Evolutionary conservation across 768 basidiomycete genomes (phyloP), one percentile per base, ranked within the genome.

Genomic region (Fibroporia radiculosa): DNA sequence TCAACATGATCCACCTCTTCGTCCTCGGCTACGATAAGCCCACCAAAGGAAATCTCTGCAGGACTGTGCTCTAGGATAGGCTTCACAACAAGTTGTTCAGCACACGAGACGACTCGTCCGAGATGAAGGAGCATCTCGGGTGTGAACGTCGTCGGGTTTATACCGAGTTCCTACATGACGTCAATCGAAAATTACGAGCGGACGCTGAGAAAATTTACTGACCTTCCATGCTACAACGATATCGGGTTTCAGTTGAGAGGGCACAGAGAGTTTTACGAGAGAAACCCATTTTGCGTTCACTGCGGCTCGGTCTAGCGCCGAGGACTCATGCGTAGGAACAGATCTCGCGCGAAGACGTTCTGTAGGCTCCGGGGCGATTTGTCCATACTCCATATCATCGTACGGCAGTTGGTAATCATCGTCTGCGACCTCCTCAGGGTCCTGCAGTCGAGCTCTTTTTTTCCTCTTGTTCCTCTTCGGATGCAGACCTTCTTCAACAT

Each of bases 41-140:
- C 59, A 8, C 58, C 58, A 35, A 67, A 66, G 12, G 66, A 61
- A 25, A 59, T 50, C 7, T 53, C 49, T 8, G 26, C 42, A 4
- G 45, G 23, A 2, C 42, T 43, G 0, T 54, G 40, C 22, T 51
- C 48, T 1, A 43, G 35, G 41, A 45, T 11, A 14, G 26, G 42
- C 45, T 48, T 51, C 0, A 50, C 40, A 5, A 60, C 36, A 18
- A 56, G 34, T 11, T 55, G 61, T 28, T 55, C 52, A 12, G 49
- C 54, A 12, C 48, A 44, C 19, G 48, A 49, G 7, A 58, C 37
- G 0, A 84, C 62, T 0, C 59, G 61, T 0, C 65, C 78, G 2
- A 78, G 48, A n/a, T 62, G 66, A 16, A 82, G 55, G 45, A 83
- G 53, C 11, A 72, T 57, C 49, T 82, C 84, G 0, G 84, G 84